phyloP scores from a whole-genome alignment of 2,329 filamentous ascomycete species.

The Aaosphaeria pasadenensis region DNA sequence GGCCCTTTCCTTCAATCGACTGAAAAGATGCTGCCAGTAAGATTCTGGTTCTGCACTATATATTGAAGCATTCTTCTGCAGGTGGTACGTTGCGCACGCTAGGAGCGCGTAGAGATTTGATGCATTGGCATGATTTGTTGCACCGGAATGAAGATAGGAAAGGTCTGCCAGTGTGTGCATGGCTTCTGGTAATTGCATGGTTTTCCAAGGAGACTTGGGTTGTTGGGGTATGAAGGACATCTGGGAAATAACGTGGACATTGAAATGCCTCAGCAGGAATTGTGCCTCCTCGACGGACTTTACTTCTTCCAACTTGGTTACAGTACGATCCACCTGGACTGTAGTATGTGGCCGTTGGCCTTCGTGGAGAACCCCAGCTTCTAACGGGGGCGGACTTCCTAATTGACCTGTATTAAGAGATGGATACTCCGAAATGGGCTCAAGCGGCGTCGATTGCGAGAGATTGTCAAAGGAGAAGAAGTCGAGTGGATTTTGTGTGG shows the following conservation, averaged over 20 bases:
- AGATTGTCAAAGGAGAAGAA: neutral
- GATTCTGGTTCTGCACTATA: neutral
- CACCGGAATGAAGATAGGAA: conserved; percentile 7
- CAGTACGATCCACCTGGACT: too few relatives aligned
- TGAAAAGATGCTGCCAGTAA: neutral
- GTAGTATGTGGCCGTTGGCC: too few relatives aligned
- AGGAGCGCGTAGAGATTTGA: conserved; percentile 11
- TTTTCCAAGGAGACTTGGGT: conserved; percentile 14
- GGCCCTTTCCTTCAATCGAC: conserved; percentile 7
- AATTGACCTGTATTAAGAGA: neutral
- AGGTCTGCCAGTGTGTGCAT: conserved; percentile 11
- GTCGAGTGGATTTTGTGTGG: neutral
- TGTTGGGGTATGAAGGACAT: conserved; percentile 9
- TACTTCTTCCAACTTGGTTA: conserved; percentile 1
- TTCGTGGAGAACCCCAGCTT: too few relatives aligned
- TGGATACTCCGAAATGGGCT: neutral
- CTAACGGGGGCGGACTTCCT: too few relatives aligned
- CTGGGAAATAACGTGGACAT: conserved; percentile 9
- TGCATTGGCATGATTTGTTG: conserved; percentile 11
- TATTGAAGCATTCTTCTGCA: conserved; percentile 1
- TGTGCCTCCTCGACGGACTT: conserved; percentile 7
- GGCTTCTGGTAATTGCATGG: conserved; percentile 10
- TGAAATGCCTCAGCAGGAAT: conserved; percentile 12
- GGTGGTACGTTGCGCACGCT: conserved; percentile 9
- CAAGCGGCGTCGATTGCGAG: neutral